These are phyloP conservation scores for Yamadazyma ubonensis DNA, from an alignment of 805 yeast species.

Conservation along the genomic window DNA sequence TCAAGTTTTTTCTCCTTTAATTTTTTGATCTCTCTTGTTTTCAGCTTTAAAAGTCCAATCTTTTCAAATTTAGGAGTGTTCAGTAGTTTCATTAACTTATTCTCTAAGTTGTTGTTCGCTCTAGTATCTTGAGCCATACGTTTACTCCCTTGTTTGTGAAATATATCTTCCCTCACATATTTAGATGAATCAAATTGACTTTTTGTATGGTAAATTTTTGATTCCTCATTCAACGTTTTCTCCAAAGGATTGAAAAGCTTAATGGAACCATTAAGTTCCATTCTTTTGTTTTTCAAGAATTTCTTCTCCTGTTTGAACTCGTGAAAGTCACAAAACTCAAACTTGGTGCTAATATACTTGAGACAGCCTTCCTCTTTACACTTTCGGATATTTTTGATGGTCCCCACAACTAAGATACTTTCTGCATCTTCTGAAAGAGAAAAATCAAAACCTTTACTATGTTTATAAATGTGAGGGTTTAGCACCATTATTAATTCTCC, in stretches of 20 bases:
- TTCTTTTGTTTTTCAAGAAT: conserved; percentile 43
- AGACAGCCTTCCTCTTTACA: conserved; percentile 53
- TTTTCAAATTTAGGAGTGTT: conserved; percentile 20
- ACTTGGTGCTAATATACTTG: conserved; percentile 34
- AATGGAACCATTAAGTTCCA: conserved; percentile 70
- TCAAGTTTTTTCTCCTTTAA: background rate
- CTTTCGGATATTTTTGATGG: conserved; percentile 61
- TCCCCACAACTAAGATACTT: conserved; percentile 71
- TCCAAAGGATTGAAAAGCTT: conserved; percentile 46
- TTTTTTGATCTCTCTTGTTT: conserved; percentile 2
- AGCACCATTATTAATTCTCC: conserved; percentile 76
- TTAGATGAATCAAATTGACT: conserved; percentile 29
- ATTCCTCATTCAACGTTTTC: conserved; percentile 20
- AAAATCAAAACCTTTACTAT: conserved; percentile 42
- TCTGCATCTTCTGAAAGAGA: conserved; percentile 29
- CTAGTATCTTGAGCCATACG: conserved; percentile 27
- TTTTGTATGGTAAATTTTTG: conserved; percentile 21
- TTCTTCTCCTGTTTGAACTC: conserved; percentile 14
- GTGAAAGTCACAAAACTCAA: conserved; percentile 17
- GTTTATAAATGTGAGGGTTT: conserved; percentile 60
- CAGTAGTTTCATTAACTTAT: conserved; percentile 26
- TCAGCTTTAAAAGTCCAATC: conserved; percentile 20
- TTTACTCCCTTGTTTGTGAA: conserved; percentile 40
- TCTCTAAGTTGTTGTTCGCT: conserved; percentile 35
- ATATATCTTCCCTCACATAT: conserved; percentile 47